phyloP scores from a whole-genome alignment of 2,329 filamentous ascomycete genomes.

The Simplicillium sp. region DNA sequence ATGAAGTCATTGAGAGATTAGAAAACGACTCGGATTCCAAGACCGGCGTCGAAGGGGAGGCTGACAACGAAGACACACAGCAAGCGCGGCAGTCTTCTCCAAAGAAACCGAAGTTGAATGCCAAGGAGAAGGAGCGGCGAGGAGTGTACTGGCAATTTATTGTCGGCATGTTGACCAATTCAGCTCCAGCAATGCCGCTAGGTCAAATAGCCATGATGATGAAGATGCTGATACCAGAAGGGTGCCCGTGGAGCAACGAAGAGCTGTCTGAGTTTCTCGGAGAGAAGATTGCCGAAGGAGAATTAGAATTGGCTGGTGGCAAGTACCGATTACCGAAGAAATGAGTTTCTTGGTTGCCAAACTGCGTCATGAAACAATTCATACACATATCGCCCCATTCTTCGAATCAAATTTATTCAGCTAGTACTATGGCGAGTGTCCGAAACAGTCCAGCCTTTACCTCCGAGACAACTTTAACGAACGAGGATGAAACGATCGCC shows the following conservation, averaged over 20 bases:
- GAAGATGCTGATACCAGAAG: conserved; percentile 80
- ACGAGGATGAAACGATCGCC: too few species aligned
- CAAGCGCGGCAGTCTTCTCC: conserved; percentile 27
- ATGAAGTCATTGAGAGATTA: conserved; percentile 58
- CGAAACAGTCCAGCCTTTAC: too few species aligned
- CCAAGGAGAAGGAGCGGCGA: conserved; percentile 52
- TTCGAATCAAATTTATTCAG: too few species aligned
- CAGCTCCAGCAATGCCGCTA: conserved; percentile 69
- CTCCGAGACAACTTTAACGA: too few species aligned
- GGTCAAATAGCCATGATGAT: conserved; percentile 87
- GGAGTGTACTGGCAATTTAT: conserved; percentile 86
- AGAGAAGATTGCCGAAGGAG: conserved; percentile 65
- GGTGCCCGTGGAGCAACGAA: conserved; percentile 83
- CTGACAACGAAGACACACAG: conserved; percentile 11
- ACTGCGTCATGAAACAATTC: too few species aligned
- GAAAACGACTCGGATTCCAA: conserved; percentile 23
- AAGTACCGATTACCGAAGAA: conserved; percentile 60
- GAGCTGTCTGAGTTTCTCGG: conserved; percentile 74
- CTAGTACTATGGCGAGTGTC: too few species aligned
- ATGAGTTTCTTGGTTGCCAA: conserved; percentile 19
- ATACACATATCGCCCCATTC: too few species aligned
- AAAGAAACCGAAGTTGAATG: conserved; percentile 47
- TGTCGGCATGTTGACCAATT: conserved; percentile 89
- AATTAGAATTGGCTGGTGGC: conserved; percentile 59
- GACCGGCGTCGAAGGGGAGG: conserved; percentile 21